Evolutionary conservation across 768 basidiomycete species (phyloP).

Genomic region (Boletus sensibilis): DNA sequence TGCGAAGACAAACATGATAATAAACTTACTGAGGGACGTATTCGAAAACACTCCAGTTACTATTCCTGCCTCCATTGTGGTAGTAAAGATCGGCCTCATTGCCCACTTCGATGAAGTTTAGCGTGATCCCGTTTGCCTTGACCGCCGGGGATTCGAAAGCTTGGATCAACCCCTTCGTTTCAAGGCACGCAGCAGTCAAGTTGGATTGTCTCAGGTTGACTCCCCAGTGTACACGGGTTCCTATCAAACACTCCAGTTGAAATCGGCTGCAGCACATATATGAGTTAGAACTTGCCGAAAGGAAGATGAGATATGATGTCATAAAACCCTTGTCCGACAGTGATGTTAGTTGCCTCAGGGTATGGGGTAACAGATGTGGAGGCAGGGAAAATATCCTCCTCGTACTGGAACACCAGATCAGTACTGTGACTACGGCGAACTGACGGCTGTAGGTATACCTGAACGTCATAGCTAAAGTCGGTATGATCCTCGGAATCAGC

Average conservation of each 20-base stretch:
- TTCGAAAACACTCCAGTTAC: constrained; percentile 40
- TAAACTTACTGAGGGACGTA: constrained; percentile 51
- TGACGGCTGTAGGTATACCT: constrained; percentile 34
- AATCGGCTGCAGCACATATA: neutral
- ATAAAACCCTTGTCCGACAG: constrained; percentile 58
- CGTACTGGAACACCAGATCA: constrained; percentile 34
- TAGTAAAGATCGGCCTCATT: constrained; percentile 61
- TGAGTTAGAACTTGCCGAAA: constrained; percentile 32
- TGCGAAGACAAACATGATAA: neutral
- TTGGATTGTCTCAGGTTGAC: constrained; percentile 60
- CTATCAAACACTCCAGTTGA: constrained; percentile 30
- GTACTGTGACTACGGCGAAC: neutral
- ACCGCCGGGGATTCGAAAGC: constrained; percentile 47
- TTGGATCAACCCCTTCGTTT: constrained; percentile 45
- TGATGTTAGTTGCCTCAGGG: constrained; percentile 63
- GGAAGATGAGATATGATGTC: constrained; percentile 52
- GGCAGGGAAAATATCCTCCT: constrained; percentile 50
- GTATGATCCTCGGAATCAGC: constrained; percentile 61
- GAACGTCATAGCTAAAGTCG: constrained; percentile 46
- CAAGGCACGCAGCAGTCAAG: constrained; percentile 47
- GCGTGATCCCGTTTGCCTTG: constrained; percentile 39
- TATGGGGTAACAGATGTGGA: constrained; percentile 52
- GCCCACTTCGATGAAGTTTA: constrained; percentile 61
- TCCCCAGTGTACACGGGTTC: constrained; percentile 65
- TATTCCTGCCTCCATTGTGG: constrained; percentile 43